Evolutionary conservation across 2,329 filamentous ascomycete species (phyloP), one percentile per base, ranked within the genome.

Genomic region (Penicillium sp.): DNA sequence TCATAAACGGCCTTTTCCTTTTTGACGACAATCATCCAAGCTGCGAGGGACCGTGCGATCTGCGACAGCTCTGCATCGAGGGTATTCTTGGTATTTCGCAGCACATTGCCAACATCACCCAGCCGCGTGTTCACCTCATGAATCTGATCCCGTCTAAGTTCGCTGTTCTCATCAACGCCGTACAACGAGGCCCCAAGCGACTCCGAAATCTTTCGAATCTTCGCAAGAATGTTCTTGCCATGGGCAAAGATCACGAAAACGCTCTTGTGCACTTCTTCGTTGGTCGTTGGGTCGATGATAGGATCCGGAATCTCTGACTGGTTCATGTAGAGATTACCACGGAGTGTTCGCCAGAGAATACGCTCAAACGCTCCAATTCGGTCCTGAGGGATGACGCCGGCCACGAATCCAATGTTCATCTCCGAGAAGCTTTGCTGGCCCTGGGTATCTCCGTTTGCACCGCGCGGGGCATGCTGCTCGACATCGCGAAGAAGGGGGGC

Each of bases 161-260:
- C 92, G 65, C 85, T 87, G 71, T 96, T 95, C 73, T 98, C 92
- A 55, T 98, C 92, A 20, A 98, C 92, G 52, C 82, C 88, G 74
- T 98, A 98, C 45, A 96, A 77, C 60, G 95, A 87, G 39, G 93
- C 92, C 45, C 90, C 86, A 67, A 98, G 82, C 6, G 89, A 95
- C 70, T 98, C 92, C 1, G 90, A 96, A 45, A 98, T 96, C 76
- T 95, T 96, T 60, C 92, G 82, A 61, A 98, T 96, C 79, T 98
- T 98, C 59, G 89, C 85, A 56, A 98, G 81, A 53, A 98, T 95
- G 67, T 96, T 90, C 68, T 95, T 95, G 61, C 92, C 92, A 59
- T 98, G 92, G 9, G 92, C 92, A 56, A 98, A 98, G 65, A 98
- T 98, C 59, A 98, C 90, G 59, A 98, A 98, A 39, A 98, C 92